Base-by-base conservation (phyloP, 2,329 filamentous ascomycete species). In the Cytospora mali region DNA sequence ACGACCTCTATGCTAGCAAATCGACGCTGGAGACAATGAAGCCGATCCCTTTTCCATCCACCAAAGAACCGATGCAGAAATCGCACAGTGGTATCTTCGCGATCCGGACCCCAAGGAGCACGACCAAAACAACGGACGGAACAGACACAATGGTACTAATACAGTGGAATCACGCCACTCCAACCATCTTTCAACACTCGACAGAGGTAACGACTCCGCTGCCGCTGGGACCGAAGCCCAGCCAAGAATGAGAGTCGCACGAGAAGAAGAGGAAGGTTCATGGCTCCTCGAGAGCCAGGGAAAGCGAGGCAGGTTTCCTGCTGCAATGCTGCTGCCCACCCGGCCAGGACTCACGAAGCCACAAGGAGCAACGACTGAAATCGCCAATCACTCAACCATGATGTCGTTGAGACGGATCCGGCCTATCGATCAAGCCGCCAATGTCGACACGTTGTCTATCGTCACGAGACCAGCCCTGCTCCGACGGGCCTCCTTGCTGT, bases 381-480 rank as follows among this genome's bases (percentile, higher is more conserved):
- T 25, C 29, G 35, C 16, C 39, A 6, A 27, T 29, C 23, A 31
- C 29, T 65, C 53, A 65, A 52, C 64, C 61, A 28, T 63, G 61
- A 42, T 63, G 68, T 55, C 67, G 68, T 23, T 70, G 65, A 66
- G 72, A 54, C 67, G 72, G 77, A 68, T 81, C 81, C 27, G 82
- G 80, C 73, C 80, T 84, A 67, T 86, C 86, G 69, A 90, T 84
- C 69, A 86, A 77, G 2, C 85, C 85, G 13, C 81, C 83, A 65
- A 88, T 88, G 68, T 86, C 84, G 55, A 88, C 81, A 18, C 86
- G 80, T 21, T 78, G 74, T 29, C 83, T 79, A 61, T 85, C 83
- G 62, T 84, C 81, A 50, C 80, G 77, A 60, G 72, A 70, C 73
- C 77, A 79, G 28, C 46, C 49, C 25, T 66, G 61, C 27, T 64